Conservation (phyloP, 139 green algal genomes). For the Micromonas commoda region DNA sequence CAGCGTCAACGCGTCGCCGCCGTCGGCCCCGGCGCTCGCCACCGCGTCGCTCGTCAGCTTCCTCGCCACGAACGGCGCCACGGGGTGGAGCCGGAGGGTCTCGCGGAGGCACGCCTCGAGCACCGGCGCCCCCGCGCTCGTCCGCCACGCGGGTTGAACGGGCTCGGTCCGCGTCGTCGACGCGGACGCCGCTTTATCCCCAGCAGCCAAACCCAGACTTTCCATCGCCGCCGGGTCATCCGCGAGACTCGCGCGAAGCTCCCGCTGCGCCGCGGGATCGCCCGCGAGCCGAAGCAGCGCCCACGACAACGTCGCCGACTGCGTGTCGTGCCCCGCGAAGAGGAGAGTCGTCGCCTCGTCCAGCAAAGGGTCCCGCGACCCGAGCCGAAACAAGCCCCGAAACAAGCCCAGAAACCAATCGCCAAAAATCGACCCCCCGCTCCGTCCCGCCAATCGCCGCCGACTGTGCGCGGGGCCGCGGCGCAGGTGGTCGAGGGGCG, state of each 20-base stretch:
- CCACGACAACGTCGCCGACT: slow-evolving; percentile 18
- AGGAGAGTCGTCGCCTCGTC: slow-evolving; percentile 17
- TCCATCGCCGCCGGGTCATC: neutral
- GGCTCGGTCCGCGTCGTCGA: neutral
- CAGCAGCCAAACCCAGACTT: neutral
- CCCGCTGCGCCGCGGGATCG: neutral
- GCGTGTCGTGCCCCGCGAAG: slow-evolving; percentile 25
- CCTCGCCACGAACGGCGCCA: slow-evolving; percentile 15
- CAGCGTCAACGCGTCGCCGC: neutral
- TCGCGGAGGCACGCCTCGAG: slow-evolving; percentile 13
- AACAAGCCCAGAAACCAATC: too few species aligned
- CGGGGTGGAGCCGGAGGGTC: slow-evolving; percentile 15
- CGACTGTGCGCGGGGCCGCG: neutral
- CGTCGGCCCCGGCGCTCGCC: neutral
- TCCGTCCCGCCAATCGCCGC: neutral
- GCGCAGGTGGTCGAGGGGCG: neutral
- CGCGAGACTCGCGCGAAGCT: neutral
- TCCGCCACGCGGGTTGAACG: neutral
- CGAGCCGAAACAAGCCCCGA: too few species aligned
- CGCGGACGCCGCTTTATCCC: neutral
- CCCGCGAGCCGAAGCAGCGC: neutral
- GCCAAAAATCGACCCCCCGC: too few species aligned
- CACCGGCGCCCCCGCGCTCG: neutral
- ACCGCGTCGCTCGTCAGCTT: neutral
- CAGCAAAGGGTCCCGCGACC: neutral